A percentile compares a stretch with the other conserved stretches of the same genome.
These are phyloP conservation scores for Microthlaspi erraticum DNA, from an alignment of 345 rosid genomes.

Conservation along the genomic window DNA sequence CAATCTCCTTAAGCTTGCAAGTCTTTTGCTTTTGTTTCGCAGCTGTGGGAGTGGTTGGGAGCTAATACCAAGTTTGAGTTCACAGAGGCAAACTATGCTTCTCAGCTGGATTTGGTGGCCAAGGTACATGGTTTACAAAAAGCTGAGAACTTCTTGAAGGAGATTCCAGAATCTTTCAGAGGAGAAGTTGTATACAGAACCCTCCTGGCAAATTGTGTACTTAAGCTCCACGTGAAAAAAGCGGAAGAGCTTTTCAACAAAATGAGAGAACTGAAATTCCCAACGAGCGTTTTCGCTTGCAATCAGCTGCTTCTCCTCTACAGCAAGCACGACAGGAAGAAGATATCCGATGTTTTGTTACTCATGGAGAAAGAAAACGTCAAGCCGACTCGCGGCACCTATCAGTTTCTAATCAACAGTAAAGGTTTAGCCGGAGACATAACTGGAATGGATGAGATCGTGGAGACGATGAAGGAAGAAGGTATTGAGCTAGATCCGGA, in stretches of 20 bases:
- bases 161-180: constrained; percentile 68
- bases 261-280: constrained; percentile 76
- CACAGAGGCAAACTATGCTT: constrained; percentile 75
- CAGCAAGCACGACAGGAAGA: constrained; percentile 71
- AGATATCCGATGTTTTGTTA: constrained; percentile 74
- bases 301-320: constrained; percentile 90
- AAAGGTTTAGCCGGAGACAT: constrained; percentile 80
- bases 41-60: constrained; percentile 90
- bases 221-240: constrained; percentile 52
- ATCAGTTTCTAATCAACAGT: constrained; percentile 65
- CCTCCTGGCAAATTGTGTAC: constrained; percentile 71
- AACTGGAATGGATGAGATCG: constrained; percentile 82
- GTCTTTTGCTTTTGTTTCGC: constrained; percentile 37
- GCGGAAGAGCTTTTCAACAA: constrained; percentile 77
- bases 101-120: constrained; percentile 78
- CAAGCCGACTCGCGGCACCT: constrained; percentile 70
- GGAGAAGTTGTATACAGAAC: constrained; percentile 75
- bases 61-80: constrained; percentile 58
- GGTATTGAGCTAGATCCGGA: constrained; percentile 66
- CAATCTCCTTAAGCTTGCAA: not conserved
- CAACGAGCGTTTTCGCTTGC: constrained; percentile 72
- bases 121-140: constrained; percentile 66
- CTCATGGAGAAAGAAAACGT: constrained; percentile 90
- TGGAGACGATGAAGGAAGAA: constrained; percentile 83
- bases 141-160: constrained; percentile 67